These are phyloP conservation scores for Mucor velutinosus DNA, from an alignment of 371 early-diverging fungal species.

Conservation along the genomic window DNA sequence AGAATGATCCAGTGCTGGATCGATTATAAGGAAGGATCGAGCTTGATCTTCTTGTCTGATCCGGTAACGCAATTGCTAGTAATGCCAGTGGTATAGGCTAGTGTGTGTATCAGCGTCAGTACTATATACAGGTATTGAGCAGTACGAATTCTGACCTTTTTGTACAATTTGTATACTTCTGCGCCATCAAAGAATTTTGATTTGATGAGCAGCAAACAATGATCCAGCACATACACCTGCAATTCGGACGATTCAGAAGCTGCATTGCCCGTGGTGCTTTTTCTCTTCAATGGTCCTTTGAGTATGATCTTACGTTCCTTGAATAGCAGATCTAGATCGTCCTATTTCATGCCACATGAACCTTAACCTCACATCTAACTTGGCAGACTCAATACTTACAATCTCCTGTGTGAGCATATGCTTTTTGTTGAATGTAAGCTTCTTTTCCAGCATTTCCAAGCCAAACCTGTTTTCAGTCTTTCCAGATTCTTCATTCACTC, in stretches of 20 bases:
- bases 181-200: constrained; percentile 34
- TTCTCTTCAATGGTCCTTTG: constrained; percentile 80
- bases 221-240: constrained; percentile 82
- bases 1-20: constrained; percentile 19
- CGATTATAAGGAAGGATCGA: constrained; percentile 41
- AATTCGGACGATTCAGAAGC: constrained; percentile 67
- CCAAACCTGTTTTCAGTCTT: constrained; percentile 69
- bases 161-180: constrained; percentile 45
- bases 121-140: background rate
- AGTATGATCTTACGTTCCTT: constrained; percentile 72
- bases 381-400: constrained; percentile 47
- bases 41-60: constrained; percentile 48
- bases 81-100: constrained; percentile 81
- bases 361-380: constrained; percentile 43
- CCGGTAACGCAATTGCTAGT: constrained; percentile 65
- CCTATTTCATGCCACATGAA: constrained; percentile 59
- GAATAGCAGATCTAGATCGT: constrained; percentile 54
- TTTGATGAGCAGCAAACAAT: constrained; percentile 80
- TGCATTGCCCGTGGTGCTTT: constrained; percentile 59
- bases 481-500: constrained; percentile 84
- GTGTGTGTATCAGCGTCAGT: background rate
- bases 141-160: constrained; percentile 29
- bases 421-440: constrained; percentile 51
- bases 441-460: constrained; percentile 41
- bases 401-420: constrained; percentile 57